phyloP scores from a whole-genome alignment of 176 grass and related monocot genomes.

The Carex parvula region DNA sequence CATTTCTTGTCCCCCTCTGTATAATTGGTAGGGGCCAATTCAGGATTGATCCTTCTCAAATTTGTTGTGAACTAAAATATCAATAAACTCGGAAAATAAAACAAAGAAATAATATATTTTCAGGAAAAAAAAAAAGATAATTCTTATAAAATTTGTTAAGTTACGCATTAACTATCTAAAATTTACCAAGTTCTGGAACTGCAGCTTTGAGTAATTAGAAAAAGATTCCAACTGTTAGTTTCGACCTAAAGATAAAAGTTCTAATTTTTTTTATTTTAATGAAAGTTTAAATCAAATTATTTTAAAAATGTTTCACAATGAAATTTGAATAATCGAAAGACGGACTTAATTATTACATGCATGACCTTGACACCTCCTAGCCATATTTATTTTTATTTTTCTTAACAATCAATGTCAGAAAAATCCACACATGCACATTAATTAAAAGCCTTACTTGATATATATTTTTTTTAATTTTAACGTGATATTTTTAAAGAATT shows the following conservation, averaged over 20 bases:
- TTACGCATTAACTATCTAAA: not conserved
- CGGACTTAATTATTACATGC: too few species aligned
- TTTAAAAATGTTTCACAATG: too few species aligned
- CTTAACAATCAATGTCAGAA: too few species aligned
- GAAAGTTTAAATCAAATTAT: too few species aligned
- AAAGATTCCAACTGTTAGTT: not conserved
- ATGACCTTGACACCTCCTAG: too few species aligned
- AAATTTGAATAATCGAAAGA: too few species aligned
- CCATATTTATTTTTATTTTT: too few species aligned
- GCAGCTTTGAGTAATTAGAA: not conserved
- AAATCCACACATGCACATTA: too few species aligned
- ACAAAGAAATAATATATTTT: not conserved
- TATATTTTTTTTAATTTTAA: not conserved
- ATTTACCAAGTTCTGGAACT: not conserved
- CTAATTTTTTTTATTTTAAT: too few species aligned
- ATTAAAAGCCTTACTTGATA: not conserved
- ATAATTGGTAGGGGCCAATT: conserved; percentile 20
- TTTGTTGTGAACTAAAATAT: not conserved
- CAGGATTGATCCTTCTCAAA: not conserved
- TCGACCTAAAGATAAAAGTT: too few species aligned
- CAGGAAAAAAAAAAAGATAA: not conserved
- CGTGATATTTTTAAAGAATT: too few species aligned
- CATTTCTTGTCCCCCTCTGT: conserved; percentile 17
- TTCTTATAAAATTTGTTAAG: not conserved
- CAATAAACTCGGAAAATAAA: not conserved